Conservation (phyloP, 2,329 filamentous ascomycete species). For the Neofusicoccum laricinum region DNA sequence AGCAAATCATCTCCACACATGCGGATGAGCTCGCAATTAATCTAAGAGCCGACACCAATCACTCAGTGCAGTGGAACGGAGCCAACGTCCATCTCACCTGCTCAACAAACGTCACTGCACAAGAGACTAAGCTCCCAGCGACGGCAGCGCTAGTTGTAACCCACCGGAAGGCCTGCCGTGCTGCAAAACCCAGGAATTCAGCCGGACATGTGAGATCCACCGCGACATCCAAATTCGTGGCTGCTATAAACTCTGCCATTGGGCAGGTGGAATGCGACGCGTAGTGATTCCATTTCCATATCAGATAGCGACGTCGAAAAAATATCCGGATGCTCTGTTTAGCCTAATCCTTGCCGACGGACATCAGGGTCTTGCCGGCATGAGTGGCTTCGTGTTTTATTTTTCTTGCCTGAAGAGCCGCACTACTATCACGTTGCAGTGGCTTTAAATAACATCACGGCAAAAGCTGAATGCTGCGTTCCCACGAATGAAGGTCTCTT, state of each 20-base stretch:
- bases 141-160: not conserved
- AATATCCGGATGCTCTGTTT: not conserved
- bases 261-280: not conserved
- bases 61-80: not conserved
- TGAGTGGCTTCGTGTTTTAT: not conserved
- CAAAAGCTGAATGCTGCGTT: not conserved
- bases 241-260: not conserved
- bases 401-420: not conserved
- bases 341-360: conserved; percentile 5
- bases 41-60: no score
- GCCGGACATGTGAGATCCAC: not conserved
- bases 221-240: not conserved
- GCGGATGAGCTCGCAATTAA: no score
- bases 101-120: not conserved
- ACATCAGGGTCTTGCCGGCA: not conserved
- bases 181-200: not conserved
- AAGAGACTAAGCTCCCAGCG: no score
- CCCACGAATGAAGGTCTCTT: not conserved
- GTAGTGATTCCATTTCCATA: not conserved
- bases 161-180: not conserved
- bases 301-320: not conserved
- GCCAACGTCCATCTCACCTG: not conserved
- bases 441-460: no score
- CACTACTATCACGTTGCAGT: not conserved
- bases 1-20: not conserved